Conservation (phyloP, 176 grass and related monocot genomes). For the Oropetium thomaeum region DNA sequence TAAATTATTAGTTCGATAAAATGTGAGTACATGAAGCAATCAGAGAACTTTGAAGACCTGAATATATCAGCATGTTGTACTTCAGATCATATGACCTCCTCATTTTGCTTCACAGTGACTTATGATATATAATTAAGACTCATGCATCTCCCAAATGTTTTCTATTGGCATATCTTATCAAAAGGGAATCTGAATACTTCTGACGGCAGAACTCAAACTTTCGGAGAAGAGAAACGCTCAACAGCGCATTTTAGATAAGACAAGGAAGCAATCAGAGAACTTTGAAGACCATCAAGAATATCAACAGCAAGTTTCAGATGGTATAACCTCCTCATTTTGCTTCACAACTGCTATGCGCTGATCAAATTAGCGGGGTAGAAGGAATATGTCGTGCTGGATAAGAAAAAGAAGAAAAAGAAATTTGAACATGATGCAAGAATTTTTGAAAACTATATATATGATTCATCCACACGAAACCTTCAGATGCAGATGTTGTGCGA, state of each 20-base stretch:
- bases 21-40: conserved; percentile 1
- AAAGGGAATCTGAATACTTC: not conserved
- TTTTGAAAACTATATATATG: too few species aligned
- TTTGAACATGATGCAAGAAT: conserved; percentile 12
- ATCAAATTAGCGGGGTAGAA: too few species aligned
- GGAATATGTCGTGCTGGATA: not conserved
- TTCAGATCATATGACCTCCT: not conserved
- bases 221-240: not conserved
- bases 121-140: not conserved
- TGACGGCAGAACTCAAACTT: not conserved
- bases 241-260: not conserved
- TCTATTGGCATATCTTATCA: not conserved
- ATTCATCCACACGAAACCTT: too few species aligned
- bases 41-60: conserved; percentile 39
- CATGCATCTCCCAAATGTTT: not conserved
- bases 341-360: not conserved
- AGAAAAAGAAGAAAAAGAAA: too few species aligned
- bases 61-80: conserved; percentile 9
- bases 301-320: conserved; percentile 20
- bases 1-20: not conserved
- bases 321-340: conserved; percentile 23
- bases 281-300: conserved; percentile 39
- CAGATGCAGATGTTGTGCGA: too few species aligned
- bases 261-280: conserved; percentile 32
- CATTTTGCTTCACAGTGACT: not conserved